These are phyloP conservation scores for Hypoxylon sp. DNA, from an alignment of 2,329 filamentous ascomycete genomes.

Conservation along the genomic window DNA sequence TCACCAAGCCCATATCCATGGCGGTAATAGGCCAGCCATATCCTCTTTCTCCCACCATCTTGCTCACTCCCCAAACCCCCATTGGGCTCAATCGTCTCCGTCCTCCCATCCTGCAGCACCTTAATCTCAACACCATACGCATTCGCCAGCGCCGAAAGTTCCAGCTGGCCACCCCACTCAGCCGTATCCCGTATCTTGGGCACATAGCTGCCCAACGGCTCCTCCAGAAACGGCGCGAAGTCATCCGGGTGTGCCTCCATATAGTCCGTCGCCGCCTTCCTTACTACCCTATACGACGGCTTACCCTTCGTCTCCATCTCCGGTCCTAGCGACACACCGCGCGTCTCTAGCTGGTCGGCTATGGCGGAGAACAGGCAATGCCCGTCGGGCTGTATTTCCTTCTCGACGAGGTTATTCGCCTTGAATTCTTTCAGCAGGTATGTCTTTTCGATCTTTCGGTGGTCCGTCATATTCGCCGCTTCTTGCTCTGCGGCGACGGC, in stretches of 20 bases:
- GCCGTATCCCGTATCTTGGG: slow-evolving; percentile 86
- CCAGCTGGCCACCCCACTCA: slow-evolving; percentile 96
- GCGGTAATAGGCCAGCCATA: slow-evolving; percentile 96
- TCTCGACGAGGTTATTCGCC: slow-evolving; percentile 76
- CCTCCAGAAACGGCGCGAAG: slow-evolving; percentile 89
- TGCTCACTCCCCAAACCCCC: slow-evolving; percentile 58
- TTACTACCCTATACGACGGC: slow-evolving; percentile 75
- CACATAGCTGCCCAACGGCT: slow-evolving; percentile 80
- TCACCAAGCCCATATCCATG: slow-evolving; percentile 95
- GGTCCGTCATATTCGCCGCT: slow-evolving; percentile 80
- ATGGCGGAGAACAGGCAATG: slow-evolving; percentile 96
- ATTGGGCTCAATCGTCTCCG: slow-evolving; percentile 78
- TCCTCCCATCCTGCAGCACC: slow-evolving; percentile 86
- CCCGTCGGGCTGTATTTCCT: slow-evolving; percentile 88
- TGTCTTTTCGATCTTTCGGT: slow-evolving; percentile 77
- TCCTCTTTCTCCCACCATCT: slow-evolving; percentile 67
- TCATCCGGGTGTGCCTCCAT: slow-evolving; percentile 82
- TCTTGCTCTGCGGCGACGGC: slow-evolving; percentile 79
- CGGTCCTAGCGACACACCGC: slow-evolving; percentile 61
- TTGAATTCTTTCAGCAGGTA: slow-evolving; percentile 79
- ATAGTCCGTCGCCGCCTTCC: slow-evolving; percentile 81
- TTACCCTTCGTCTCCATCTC: slow-evolving; percentile 50
- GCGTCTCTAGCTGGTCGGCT: slow-evolving; percentile 81
- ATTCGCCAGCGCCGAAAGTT: slow-evolving; percentile 86
- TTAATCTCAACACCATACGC: slow-evolving; percentile 85